Base-by-base conservation (phyloP, 2,329 filamentous ascomycete species). In the Nemania sp. region DNA sequence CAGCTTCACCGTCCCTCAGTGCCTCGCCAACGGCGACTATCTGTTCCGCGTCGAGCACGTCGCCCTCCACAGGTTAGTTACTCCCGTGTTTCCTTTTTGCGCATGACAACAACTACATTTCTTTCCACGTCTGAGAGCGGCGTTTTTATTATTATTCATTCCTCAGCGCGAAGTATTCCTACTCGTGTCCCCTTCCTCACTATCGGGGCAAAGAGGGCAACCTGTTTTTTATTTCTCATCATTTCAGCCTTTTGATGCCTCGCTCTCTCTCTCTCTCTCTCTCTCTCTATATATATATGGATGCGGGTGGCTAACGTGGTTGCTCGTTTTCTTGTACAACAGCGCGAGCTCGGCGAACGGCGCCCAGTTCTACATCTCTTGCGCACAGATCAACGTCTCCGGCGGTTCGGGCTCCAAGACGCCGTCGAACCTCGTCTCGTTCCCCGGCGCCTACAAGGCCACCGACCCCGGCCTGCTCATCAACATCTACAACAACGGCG, bases 1-100 rank as follows among this genome's bases (percentile, higher is more conserved):
- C 39, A 52, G 45, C 63, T 75, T 76, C 68, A 69, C 71, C 4
- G 70, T 77, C 15, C 75, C 74, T 7, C 62, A 65, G 43, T 75
- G 73, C 52, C 65, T 75, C 11, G 71, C 72, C 5, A 66, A 70
- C n/a, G 75, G 74, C 54, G 73, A 76, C 54, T 77, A 77, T 64
- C 69, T 76, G 6, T 74, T 76, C 67, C 73, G 74, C 40, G 70
- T 74, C 60, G 75, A 77, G 63, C 75, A 77, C 62, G 68, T 76
- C 6, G 74, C 73, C 2, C 70, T 77, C 15, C 75, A 76, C 55
- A 67, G 53, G 60, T 63, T 2, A 56, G 52, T 57, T 18, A 9
- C n/a, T 3, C 18, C 15, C 2, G 11, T 32, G 21, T 47, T 34
- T 43, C 25, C 15, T 35, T 20, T 47, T 34, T 35, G 9, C 40